phyloP scores from a whole-genome alignment of 768 basidiomycete genomes.

The Rhizopogon sp. region DNA sequence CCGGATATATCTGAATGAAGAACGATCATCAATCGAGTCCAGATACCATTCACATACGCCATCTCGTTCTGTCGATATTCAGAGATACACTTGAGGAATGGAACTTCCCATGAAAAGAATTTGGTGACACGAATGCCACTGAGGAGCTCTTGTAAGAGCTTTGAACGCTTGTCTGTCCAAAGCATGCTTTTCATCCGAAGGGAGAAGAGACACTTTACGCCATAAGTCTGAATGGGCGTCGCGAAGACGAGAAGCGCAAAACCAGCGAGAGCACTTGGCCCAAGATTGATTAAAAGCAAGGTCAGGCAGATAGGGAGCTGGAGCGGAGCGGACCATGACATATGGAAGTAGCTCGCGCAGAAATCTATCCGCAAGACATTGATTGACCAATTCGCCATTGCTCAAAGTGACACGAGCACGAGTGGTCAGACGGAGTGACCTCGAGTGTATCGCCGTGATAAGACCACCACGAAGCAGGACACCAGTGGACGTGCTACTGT shows the following conservation, averaged over 20 bases:
- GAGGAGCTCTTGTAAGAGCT: slow-evolving; percentile 83
- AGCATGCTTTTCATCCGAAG: slow-evolving; percentile 71
- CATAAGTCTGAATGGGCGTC: slow-evolving; percentile 65
- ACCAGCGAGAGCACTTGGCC: slow-evolving; percentile 51
- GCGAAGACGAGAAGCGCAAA: slow-evolving; percentile 62
- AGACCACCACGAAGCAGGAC: slow-evolving; percentile 80
- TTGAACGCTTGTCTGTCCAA: slow-evolving; percentile 90
- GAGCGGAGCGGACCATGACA: slow-evolving; percentile 73
- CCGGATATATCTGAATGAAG: slow-evolving; percentile 49
- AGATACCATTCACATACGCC: slow-evolving; percentile 29
- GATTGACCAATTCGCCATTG: slow-evolving; percentile 88
- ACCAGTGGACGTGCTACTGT: slow-evolving; percentile 60
- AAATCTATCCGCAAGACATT: slow-evolving; percentile 93
- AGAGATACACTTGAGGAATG: slow-evolving; percentile 71
- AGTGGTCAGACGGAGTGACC: slow-evolving; percentile 70
- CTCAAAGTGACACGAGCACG: slow-evolving; percentile 75
- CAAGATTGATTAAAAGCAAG: slow-evolving; percentile 70
- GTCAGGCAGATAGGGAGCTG: slow-evolving; percentile 74
- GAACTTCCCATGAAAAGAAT: slow-evolving; percentile 83
- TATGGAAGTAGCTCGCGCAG: slow-evolving; percentile 74
- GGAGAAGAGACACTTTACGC: slow-evolving; percentile 61
- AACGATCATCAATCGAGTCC: background rate
- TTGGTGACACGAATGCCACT: slow-evolving; percentile 92
- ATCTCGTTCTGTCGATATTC: slow-evolving; percentile 72
- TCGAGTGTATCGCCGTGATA: slow-evolving; percentile 82